Conservation (phyloP, 2,329 filamentous ascomycete species). For the Penicillium sp. region DNA sequence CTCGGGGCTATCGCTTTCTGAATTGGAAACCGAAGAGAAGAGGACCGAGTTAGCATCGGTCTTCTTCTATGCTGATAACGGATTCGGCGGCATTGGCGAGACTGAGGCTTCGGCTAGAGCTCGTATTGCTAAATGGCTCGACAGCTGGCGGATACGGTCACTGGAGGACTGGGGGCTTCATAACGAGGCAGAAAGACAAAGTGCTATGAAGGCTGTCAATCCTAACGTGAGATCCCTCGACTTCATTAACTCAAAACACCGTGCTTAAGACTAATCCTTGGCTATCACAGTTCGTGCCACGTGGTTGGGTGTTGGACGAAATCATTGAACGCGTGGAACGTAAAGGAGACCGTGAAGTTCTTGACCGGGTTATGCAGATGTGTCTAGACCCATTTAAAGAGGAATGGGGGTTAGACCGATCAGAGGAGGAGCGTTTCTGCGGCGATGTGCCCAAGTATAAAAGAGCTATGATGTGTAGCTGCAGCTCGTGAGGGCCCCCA, state of each 20-base stretch:
- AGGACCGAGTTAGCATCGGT: conserved; percentile 67
- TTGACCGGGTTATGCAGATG: conserved; percentile 81
- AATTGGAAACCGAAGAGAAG: conserved; percentile 67
- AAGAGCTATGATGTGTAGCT: conserved; percentile 90
- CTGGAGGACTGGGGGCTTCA: conserved; percentile 74
- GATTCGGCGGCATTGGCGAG: conserved; percentile 61
- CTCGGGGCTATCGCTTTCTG: conserved; percentile 63
- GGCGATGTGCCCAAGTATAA: conserved; percentile 79
- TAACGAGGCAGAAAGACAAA: conserved; percentile 66
- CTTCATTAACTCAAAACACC: conserved; percentile 1
- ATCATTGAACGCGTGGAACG: conserved; percentile 88
- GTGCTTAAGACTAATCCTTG: not conserved
- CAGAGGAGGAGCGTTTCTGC: conserved; percentile 81
- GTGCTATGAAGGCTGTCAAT: conserved; percentile 82
- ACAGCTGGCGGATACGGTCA: conserved; percentile 73
- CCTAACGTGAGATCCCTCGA: conserved; percentile 63
- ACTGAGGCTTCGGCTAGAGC: conserved; percentile 68
- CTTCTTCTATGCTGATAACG: conserved; percentile 85
- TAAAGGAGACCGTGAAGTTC: conserved; percentile 76
- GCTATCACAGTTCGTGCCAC: conserved; percentile 70
- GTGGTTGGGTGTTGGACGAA: conserved; percentile 92
- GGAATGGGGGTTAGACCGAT: conserved; percentile 60
- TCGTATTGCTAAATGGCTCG: conserved; percentile 77
- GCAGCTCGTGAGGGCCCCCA: conserved; percentile 70
- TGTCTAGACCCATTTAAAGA: conserved; percentile 84